These are phyloP conservation scores for Stentor coeruleus DNA, from an alignment of 73 alveolate genomes.

Conservation along the genomic window DNA sequence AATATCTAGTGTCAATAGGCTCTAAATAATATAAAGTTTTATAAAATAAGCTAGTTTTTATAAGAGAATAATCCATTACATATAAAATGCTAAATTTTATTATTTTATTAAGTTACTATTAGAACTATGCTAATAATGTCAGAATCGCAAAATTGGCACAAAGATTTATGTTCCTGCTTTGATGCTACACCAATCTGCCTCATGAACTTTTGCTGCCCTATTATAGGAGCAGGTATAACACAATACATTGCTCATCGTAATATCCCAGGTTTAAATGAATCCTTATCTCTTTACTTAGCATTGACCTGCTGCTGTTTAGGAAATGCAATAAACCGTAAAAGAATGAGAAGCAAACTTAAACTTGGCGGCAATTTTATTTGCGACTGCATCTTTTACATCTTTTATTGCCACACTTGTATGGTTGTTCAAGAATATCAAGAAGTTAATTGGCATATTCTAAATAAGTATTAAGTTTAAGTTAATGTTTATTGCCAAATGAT, in stretches of 20 bases:
- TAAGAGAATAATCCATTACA: too few relatives aligned
- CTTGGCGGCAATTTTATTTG: not conserved
- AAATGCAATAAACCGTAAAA: not conserved
- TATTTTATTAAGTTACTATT: too few relatives aligned
- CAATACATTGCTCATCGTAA: not conserved
- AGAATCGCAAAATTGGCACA: slow-evolving; percentile 12
- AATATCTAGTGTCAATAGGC: too few relatives aligned
- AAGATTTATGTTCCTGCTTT: not conserved
- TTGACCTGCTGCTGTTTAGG: not conserved
- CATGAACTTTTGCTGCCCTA: not conserved
- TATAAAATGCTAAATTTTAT: too few relatives aligned
- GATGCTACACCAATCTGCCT: not conserved
- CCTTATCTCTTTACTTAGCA: not conserved
- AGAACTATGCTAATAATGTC: too few relatives aligned
- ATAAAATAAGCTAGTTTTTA: too few relatives aligned
- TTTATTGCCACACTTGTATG: not conserved
- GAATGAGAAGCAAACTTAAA: not conserved
- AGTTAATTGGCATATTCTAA: not conserved
- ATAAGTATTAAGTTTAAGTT: not conserved
- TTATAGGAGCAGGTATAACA: not conserved
- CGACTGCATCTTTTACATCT: not conserved
- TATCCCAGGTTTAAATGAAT: not conserved
- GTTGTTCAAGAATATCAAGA: not conserved
- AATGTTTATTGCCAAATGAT: not conserved
- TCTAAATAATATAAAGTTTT: too few relatives aligned